Base-by-base conservation (phyloP, 352 stramenopile species). In the Globisporangium camurandrum region DNA sequence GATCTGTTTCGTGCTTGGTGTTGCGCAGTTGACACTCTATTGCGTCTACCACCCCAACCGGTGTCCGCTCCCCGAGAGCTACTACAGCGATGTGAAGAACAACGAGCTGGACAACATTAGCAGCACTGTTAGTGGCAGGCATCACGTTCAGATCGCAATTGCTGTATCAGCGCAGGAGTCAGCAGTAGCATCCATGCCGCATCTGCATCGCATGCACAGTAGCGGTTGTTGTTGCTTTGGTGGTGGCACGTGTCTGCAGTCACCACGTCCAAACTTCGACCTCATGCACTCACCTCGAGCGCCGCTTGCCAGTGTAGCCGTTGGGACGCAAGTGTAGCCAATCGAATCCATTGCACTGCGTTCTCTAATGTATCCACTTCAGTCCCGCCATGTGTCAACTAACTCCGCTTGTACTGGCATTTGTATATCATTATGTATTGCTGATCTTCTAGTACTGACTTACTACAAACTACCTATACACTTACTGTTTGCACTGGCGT, bases 1-100 rank as follows among this genome's bases (percentile, higher is more conserved):
- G 12, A 59, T 66, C 36, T 78, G 67, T 37, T 56, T 56, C 45
- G 54, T 49, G 3, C 47, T 78, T 12, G 70, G 62, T 12, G 45
- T 66, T 23, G 40, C 42, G 0, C 70, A 82, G 39, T 51, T 81
- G 41, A 49, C 47, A 2, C 59, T 82, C 19, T 82, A 80, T 55
- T 51, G 69, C 45, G 45, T 82, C 46, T 78, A 66, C 49, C 52
- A 81, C 51, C 72, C 69, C 6, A 85, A 66, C 37, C 74, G 67
- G 26, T 49, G 42, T 37, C 49, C 49, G 23, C 59, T 70, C 17
- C 64, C 60, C 16, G 62, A 71, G 1, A 57, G 52, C 23, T 56
- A 54, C 19, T 54, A 51, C 17, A n/a, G n/a, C n/a, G n/a, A n/a
- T n/a, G n/a, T n/a, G n/a, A 57, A 62, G 23, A 56, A 51, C 23